Base-by-base conservation (phyloP, 805 yeast species). In the Saturnispora hagleri region DNA sequence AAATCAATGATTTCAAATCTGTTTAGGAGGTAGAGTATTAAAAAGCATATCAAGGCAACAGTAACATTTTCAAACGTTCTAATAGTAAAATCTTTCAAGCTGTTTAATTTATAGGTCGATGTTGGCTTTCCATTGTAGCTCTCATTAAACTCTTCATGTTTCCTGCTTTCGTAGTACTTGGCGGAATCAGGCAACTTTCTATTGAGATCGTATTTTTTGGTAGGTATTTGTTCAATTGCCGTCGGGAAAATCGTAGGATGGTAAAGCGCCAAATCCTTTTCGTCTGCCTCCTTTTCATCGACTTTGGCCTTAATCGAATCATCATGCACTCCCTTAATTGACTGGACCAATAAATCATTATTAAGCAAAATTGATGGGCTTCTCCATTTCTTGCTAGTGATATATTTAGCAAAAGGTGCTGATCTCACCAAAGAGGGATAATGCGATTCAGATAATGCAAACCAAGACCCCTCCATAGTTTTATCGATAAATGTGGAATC, bases 341-440 rank as follows among this genome's bases (percentile, higher is more conserved):
- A 72, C 1, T 71, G 65, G 22, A 65, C 66, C 50, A 77, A 66
- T 22, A 72, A 62, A 18, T 68, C 71, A 8, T 70, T 69, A 46
- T 70, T 66, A 31, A 63, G 59, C 49, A 74, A 62, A 7, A 70
- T 59, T 5, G 69, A 61, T 1, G 73, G 63, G 1, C 64, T 54
- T 55, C 78, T 68, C 76, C 79, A 75, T 40, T 71, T 63, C 42
- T 70, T 73, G 55, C 71, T 59, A 20, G 66, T 56, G 41, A 76
- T 81, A 68, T 84, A 89, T 48, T 76, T 73, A 0, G 96, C 84
- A 1, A 76, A 60, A 0, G 95, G 91, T 0, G 97, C 93, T 7
- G 88, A 78, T 51, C 80, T 79, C 8, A 91, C 89, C 47, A 91
- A 67, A 0, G 95, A 82, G 0, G 97, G 97, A 63, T 84, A 91